phyloP scores from a whole-genome alignment of 345 rosid species.

The Eucalyptus sp. region DNA sequence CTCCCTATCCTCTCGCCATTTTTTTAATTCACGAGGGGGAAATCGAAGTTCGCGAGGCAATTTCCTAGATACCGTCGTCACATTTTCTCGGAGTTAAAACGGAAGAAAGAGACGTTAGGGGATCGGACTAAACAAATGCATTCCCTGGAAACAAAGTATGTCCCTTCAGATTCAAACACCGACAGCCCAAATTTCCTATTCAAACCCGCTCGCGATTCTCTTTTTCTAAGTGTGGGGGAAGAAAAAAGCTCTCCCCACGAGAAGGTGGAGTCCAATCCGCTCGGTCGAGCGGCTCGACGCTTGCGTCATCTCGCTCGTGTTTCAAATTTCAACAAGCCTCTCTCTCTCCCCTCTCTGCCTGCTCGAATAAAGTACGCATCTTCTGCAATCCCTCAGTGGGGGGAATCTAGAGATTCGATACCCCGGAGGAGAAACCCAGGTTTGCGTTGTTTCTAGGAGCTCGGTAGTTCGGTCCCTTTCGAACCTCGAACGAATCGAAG shows the following conservation, averaged over 20 bases:
- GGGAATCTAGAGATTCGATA: neutral
- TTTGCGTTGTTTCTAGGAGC: neutral
- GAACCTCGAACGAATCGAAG: neutral
- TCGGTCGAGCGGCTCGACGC: slow-evolving; percentile 8
- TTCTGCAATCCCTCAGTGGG: neutral
- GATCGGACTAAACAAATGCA: neutral
- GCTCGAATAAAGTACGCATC: neutral
- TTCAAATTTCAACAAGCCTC: neutral
- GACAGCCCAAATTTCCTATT: neutral
- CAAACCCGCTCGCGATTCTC: neutral
- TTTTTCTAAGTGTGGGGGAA: neutral
- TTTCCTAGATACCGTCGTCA: neutral
- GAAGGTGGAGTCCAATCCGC: slow-evolving; percentile 2
- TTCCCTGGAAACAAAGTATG: neutral
- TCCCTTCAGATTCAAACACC: slow-evolving; percentile 2
- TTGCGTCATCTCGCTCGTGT: slow-evolving; percentile 14
- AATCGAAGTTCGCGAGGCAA: neutral
- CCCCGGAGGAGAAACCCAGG: neutral
- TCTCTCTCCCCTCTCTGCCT: neutral
- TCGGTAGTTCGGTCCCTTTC: neutral
- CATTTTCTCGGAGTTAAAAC: slow-evolving; percentile 2
- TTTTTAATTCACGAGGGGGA: neutral
- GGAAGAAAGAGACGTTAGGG: slow-evolving; percentile 5
- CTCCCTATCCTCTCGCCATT: no score
- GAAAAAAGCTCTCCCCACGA: slow-evolving; percentile 1